Percentiles rank a stretch among this genome's conserved stretches.
These are phyloP conservation scores for Aspergillus arachidicola DNA, from an alignment of 2,329 filamentous ascomycete genomes.

Conservation along the genomic window DNA sequence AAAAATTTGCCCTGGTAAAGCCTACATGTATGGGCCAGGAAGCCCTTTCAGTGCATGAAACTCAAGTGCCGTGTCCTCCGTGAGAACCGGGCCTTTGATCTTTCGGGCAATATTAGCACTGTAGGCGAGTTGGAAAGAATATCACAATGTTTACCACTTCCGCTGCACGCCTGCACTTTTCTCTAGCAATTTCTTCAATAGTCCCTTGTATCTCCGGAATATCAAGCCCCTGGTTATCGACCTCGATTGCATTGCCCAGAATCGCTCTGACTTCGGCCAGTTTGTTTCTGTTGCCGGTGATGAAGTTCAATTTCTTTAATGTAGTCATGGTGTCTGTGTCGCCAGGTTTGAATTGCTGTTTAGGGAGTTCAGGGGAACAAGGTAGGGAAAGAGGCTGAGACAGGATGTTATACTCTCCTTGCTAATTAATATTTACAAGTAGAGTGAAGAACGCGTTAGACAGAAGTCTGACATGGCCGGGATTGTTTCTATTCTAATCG, in stretches of 20 bases:
- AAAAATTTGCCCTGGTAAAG: constrained; percentile 30
- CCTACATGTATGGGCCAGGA: constrained; percentile 91
- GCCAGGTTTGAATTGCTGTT: neutral
- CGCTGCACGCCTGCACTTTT: constrained; percentile 84
- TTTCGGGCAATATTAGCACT: constrained; percentile 38
- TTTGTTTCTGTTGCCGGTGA: constrained; percentile 96
- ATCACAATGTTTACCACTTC: constrained; percentile 61
- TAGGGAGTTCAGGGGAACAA: neutral
- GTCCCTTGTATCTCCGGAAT: constrained; percentile 89
- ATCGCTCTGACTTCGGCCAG: constrained; percentile 87
- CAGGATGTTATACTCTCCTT: neutral
- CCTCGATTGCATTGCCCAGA: constrained; percentile 69
- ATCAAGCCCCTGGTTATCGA: constrained; percentile 76
- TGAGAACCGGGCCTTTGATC: constrained; percentile 84
- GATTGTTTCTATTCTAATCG: neutral
- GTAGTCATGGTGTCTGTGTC: constrained; percentile 44
- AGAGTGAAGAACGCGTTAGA: neutral
- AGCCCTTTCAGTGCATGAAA: constrained; percentile 90
- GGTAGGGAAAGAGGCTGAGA: neutral
- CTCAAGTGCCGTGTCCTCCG: constrained; percentile 93
- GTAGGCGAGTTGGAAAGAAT: neutral
- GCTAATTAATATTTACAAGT: neutral
- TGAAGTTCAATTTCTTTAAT: constrained; percentile 74
- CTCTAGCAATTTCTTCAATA: constrained; percentile 84
- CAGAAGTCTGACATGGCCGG: neutral